These are phyloP conservation scores for Aaosphaeria pasadenensis DNA, from an alignment of 2,329 filamentous ascomycete species.

Conservation along the genomic window DNA sequence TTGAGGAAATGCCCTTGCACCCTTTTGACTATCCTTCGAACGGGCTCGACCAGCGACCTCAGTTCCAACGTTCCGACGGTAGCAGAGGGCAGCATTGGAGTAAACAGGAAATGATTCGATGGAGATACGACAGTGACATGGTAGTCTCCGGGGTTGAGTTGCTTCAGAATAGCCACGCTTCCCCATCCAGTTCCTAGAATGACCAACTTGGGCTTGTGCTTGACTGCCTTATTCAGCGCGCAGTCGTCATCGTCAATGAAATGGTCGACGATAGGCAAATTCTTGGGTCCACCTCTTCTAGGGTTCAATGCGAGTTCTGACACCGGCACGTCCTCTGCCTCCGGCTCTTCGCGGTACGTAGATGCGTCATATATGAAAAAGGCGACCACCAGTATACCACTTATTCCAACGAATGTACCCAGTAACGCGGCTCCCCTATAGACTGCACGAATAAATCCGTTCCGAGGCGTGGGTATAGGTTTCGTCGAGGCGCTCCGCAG, in stretches of 20 bases:
- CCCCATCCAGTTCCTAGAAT: conserved; percentile 95
- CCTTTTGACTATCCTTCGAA: conserved; percentile 75
- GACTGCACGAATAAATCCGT: conserved; percentile 50
- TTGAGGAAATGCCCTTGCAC: conserved; percentile 88
- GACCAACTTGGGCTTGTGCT: conserved; percentile 88
- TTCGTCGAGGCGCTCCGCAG: conserved; percentile 28
- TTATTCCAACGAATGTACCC: conserved; percentile 71
- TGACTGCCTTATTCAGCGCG: conserved; percentile 65
- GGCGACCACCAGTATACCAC: conserved; percentile 66
- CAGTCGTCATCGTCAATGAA: conserved; percentile 86
- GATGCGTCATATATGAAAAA: conserved; percentile 95
- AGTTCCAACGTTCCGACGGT: conserved; percentile 94
- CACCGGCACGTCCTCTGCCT: conserved; percentile 72
- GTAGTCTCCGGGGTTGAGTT: conserved; percentile 85
- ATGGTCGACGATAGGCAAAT: conserved; percentile 84
- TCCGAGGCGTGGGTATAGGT: conserved; percentile 27
- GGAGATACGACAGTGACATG: conserved; percentile 94
- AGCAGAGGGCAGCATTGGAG: conserved; percentile 94
- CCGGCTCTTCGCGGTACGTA: conserved; percentile 75
- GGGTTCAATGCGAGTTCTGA: conserved; percentile 80
- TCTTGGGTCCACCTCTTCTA: conserved; percentile 84
- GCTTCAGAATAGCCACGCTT: conserved; percentile 86
- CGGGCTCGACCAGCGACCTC: conserved; percentile 87
- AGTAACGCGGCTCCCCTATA: conserved; percentile 69
- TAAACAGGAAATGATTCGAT: conserved; percentile 96